Base-by-base conservation (phyloP, 345 rosid genomes). In the Cardamine chenopodiifolia region DNA sequence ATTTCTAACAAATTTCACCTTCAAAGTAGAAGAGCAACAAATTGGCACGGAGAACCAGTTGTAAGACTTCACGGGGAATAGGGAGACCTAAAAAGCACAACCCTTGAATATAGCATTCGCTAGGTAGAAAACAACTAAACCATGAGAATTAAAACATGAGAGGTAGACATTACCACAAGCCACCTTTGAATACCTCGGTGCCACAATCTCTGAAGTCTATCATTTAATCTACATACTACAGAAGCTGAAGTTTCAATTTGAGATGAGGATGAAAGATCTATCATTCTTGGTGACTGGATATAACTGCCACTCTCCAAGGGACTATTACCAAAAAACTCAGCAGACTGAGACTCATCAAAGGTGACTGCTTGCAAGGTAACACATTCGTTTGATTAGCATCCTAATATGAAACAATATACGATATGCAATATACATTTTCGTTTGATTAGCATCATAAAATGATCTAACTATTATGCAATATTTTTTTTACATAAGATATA, bases 1-100 rank as follows among this genome's bases (percentile, higher is more conserved):
- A 61, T 23, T 8, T 65, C 19, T 28, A 9, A 14, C 12, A 82
- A 34, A 42, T 2, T 2, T 77, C 59, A 95, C 97, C 99, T 95
- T 95, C 97, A 70, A 92, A 95, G 85, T 95, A 92, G 89, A 95
- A 95, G 75, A 95, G 86, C 99, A 95, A 90, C 62, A 90, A 84
- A 78, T 95, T 95, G 50, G 94, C 83, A 53, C 97, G 97, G 53
- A 95, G 87, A 80, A 88, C 56, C 73, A 90, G 74, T 80, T 89
- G 99, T 82, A 92, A 76, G 78, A 87, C 64, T 74, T 95, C 97
- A 53, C 90, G 91, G 22, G 86, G 97, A 58, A 85, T 60, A 25
- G 99, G 99, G 34, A 92, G 89, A 83, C 77, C 97, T 95, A 77
- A 65, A 76, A 59, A 53, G 17, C 69, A 79, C 61, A 77, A 35